Percentiles rank a stretch among this genome's conserved stretches.
These are phyloP conservation scores for Didymella segeticola DNA, from an alignment of 2,329 filamentous ascomycete genomes.

Conservation along the genomic window DNA sequence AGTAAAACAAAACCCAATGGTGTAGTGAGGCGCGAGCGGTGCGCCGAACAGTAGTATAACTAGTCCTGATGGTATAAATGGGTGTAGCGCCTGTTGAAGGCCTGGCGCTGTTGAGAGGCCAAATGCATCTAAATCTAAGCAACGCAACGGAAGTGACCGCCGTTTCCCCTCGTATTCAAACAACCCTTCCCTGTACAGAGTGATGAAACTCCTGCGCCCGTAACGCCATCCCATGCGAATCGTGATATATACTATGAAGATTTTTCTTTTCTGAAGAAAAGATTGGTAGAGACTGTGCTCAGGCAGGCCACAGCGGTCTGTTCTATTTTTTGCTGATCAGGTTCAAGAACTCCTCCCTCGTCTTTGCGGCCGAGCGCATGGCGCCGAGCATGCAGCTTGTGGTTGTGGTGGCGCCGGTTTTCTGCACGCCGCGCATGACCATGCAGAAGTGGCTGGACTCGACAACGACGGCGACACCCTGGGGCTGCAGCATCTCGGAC, in stretches of 20 bases:
- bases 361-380: slow-evolving; percentile 91
- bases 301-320: not conserved
- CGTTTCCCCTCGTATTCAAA: not conserved
- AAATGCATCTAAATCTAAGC: slow-evolving; percentile 28
- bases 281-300: not conserved
- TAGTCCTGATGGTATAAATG: slow-evolving; percentile 4
- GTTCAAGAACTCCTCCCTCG: slow-evolving; percentile 92
- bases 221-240: slow-evolving; percentile 11
- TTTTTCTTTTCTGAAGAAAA: too few species aligned
- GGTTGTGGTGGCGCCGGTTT: slow-evolving; percentile 84
- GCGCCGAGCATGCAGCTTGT: slow-evolving; percentile 98
- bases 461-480: slow-evolving; percentile 96
- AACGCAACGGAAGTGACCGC: slow-evolving; percentile 24
- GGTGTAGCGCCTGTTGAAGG: slow-evolving; percentile 40
- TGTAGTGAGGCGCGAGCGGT: not conserved
- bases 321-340: slow-evolving; percentile 56
- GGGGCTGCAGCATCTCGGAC: slow-evolving; percentile 88
- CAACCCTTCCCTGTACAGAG: slow-evolving; percentile 20
- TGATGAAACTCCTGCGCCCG: slow-evolving; percentile 42
- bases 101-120: slow-evolving; percentile 31
- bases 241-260: slow-evolving; percentile 5
- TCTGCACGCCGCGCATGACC: slow-evolving; percentile 98
- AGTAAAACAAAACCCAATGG: too few species aligned
- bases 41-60: too few species aligned
- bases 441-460: slow-evolving; percentile 97